Conservation (phyloP, 192 early-diverging fungal genomes). For the Entomortierella beljakovae region DNA sequence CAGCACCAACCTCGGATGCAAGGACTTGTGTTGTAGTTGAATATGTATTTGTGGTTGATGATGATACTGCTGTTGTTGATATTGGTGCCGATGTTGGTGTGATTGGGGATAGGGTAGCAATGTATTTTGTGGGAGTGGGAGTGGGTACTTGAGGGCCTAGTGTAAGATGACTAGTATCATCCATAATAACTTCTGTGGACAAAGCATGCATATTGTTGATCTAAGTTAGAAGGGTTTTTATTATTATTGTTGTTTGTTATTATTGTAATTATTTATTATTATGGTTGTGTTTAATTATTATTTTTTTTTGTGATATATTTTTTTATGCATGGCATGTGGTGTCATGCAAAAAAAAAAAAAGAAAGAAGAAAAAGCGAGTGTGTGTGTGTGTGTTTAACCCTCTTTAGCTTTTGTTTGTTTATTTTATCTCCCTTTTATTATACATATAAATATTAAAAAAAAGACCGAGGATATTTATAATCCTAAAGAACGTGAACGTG, state of each 20-base stretch:
- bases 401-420: too few relatives aligned
- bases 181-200: slow-evolving; percentile 9
- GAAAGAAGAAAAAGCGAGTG: too few relatives aligned
- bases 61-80: neutral
- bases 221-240: slow-evolving; percentile 2
- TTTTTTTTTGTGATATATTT: neutral
- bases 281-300: neutral
- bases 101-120: neutral
- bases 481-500: too few relatives aligned
- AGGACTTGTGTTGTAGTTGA: slow-evolving; percentile 11
- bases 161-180: neutral
- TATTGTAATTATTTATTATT: neutral
- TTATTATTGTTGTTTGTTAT: slow-evolving; percentile 5
- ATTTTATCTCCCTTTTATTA: too few relatives aligned
- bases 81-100: neutral
- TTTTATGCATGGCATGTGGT: neutral
- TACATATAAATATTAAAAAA: too few relatives aligned
- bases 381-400: too few relatives aligned
- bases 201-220: slow-evolving; percentile 10
- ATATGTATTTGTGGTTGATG: neutral
- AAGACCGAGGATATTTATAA: too few relatives aligned
- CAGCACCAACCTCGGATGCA: too few relatives aligned
- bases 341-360: too few relatives aligned
- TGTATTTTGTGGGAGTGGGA: neutral
- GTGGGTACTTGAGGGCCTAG: neutral